A percentile compares a stretch with the other conserved stretches of the same genome.
Evolutionary conservation across 1,284 basidiomycete genomes (phyloP).

Genomic region (Austroboletus niveus): DNA sequence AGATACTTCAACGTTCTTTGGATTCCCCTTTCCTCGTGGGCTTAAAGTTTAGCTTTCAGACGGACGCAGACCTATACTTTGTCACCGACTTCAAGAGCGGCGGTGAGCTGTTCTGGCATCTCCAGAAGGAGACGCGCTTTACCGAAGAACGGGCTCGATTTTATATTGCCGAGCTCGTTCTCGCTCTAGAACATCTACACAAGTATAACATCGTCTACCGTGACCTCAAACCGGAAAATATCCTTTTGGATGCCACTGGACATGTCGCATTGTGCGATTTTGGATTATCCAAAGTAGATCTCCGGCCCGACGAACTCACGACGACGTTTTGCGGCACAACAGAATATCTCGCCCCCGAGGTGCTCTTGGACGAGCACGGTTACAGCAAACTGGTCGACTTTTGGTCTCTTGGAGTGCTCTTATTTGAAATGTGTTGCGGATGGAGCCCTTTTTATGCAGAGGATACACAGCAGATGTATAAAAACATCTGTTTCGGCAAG

Average conservation of each 20-base stretch:
- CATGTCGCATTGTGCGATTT: constrained; percentile 98
- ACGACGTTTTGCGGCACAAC: constrained; percentile 98
- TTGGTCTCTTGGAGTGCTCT: constrained; percentile 91
- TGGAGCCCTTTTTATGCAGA: constrained; percentile 99
- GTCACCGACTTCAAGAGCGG: constrained; percentile 99
- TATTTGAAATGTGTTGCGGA: constrained; percentile 99
- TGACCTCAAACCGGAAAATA: constrained; percentile 98
- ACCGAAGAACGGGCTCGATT: constrained; percentile 91
- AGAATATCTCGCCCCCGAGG: constrained; percentile 97
- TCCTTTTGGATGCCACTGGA: constrained; percentile 93
- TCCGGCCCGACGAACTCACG: constrained; percentile 91
- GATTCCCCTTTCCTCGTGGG: constrained; percentile 98
- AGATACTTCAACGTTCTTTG: constrained; percentile 93
- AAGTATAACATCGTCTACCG: constrained; percentile 98
- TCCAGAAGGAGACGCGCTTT: constrained; percentile 94
- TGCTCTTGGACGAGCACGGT: constrained; percentile 97
- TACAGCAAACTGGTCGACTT: constrained; percentile 99
- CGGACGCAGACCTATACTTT: constrained; percentile 92
- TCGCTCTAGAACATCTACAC: constrained; percentile 94
- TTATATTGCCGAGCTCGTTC: constrained; percentile 92
- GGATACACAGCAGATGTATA: constrained; percentile 99
- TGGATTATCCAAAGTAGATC: constrained; percentile 94
- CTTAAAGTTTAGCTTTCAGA: constrained; percentile 98
- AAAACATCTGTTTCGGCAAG: constrained; percentile 99
- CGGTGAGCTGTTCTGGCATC: constrained; percentile 97